Evolutionary conservation across 176 grass and related monocot species (phyloP).

Genomic region (Elaeis guineensis): DNA sequence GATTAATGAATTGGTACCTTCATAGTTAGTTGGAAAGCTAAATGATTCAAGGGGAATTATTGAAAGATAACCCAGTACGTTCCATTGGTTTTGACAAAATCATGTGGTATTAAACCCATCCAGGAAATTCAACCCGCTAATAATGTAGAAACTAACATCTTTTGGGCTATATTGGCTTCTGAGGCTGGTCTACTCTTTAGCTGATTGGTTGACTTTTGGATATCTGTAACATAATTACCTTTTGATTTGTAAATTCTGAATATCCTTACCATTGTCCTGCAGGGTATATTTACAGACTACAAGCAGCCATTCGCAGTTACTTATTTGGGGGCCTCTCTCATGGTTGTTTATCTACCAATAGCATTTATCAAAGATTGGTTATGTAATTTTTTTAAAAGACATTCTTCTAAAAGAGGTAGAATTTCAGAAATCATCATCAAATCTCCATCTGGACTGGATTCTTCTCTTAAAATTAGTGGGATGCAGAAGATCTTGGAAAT

Average conservation of each 20-base stretch:
- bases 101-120: not conserved
- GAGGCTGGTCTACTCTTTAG: not conserved
- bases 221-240: no score
- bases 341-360: constrained; percentile 89
- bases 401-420: constrained; percentile 29
- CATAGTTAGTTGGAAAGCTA: no score
- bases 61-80: not conserved
- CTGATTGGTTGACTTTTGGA: not conserved
- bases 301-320: constrained; percentile 89
- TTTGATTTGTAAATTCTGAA: not conserved
- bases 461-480: constrained; percentile 44
- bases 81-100: not conserved
- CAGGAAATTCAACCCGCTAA: not conserved
- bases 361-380: constrained; percentile 76
- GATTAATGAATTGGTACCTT: no score
- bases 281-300: constrained; percentile 94
- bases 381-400: constrained; percentile 34
- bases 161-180: not conserved
- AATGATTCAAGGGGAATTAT: no score
- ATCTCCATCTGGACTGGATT: constrained; percentile 42
- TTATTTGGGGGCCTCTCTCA: constrained; percentile 84
- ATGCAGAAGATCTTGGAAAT: constrained; percentile 75
- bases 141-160: not conserved
- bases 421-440: constrained; percentile 46
- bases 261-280: constrained; percentile 12